Conservation (phyloP, 805 yeast species). For the Candida taoyuanica region DNA sequence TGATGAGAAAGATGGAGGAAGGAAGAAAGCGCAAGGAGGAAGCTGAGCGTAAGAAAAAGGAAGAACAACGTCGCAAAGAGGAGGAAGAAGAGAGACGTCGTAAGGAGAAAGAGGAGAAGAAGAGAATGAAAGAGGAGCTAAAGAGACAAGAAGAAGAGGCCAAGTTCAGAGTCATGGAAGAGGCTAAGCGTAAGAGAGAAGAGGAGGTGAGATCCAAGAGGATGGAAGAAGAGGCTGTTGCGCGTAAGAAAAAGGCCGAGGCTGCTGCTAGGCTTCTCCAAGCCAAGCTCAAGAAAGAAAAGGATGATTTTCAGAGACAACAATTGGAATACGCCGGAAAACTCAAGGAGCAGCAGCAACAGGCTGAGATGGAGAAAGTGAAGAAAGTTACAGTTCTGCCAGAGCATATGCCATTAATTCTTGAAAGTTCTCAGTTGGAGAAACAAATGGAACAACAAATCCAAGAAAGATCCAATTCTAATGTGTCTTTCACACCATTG, state of each 20-base stretch:
- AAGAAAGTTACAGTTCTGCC: too few relatives aligned
- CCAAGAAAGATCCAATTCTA: conserved; percentile 5
- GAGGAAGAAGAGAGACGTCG: conserved; percentile 35
- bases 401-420: too few relatives aligned
- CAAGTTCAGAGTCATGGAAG: conserved; percentile 31
- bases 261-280: conserved; percentile 3
- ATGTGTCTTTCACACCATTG: neutral
- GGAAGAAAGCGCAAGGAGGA: conserved; percentile 36
- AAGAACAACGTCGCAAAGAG: conserved; percentile 33
- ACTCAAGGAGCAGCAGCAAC: conserved; percentile 8
- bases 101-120: conserved; percentile 26
- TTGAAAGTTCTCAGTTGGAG: too few relatives aligned
- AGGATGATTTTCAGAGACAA: conserved; percentile 4
- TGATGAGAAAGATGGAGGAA: conserved; percentile 39
- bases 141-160: conserved; percentile 30
- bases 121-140: conserved; percentile 35
- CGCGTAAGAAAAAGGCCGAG: conserved; percentile 3
- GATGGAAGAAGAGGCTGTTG: conserved; percentile 4
- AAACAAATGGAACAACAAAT: too few relatives aligned
- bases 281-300: conserved; percentile 4
- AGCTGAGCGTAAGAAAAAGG: conserved; percentile 37
- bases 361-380: too few relatives aligned
- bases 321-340: conserved; percentile 4
- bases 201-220: conserved; percentile 5
- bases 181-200: conserved; percentile 20